phyloP scores from a whole-genome alignment of 2,329 filamentous ascomycete genomes.

The Lojkania enalia region DNA sequence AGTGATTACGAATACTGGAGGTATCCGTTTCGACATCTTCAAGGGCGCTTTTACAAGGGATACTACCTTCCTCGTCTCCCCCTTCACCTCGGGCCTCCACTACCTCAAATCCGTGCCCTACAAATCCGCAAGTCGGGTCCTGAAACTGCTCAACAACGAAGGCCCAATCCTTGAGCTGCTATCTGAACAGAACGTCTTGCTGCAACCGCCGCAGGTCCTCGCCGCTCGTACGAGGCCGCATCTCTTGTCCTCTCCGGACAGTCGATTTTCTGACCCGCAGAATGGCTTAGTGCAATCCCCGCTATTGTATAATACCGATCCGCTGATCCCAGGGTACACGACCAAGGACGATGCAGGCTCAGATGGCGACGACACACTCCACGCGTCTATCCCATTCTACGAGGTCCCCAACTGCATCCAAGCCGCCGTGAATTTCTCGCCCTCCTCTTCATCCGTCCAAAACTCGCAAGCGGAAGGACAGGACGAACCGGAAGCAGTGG shows the following conservation, averaged over 20 bases:
- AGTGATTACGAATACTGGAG: slow-evolving; percentile 84
- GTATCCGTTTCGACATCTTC: slow-evolving; percentile 94
- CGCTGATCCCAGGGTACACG: slow-evolving; percentile 78
- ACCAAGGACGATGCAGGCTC: slow-evolving; percentile 80
- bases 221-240: slow-evolving; percentile 30
- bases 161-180: slow-evolving; percentile 52
- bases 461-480: slow-evolving; percentile 42
- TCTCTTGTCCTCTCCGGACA: slow-evolving; percentile 13
- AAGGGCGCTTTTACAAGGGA: slow-evolving; percentile 88
- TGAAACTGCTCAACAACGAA: slow-evolving; percentile 61
- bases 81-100: slow-evolving; percentile 78
- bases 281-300: slow-evolving; percentile 3
- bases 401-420: slow-evolving; percentile 82
- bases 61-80: slow-evolving; percentile 81
- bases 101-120: slow-evolving; percentile 83
- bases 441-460: neutral
- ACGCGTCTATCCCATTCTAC: slow-evolving; percentile 74
- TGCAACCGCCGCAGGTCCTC: slow-evolving; percentile 53
- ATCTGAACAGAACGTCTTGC: slow-evolving; percentile 32
- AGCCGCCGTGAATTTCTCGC: slow-evolving; percentile 63
- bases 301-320: slow-evolving; percentile 22
- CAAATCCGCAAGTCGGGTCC: slow-evolving; percentile 68
- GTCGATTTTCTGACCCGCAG: neutral
- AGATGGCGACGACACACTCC: slow-evolving; percentile 90
- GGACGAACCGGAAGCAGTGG: slow-evolving; percentile 69